Conservation (phyloP, 305 asterid species). For the Fraxinus platypoda region DNA sequence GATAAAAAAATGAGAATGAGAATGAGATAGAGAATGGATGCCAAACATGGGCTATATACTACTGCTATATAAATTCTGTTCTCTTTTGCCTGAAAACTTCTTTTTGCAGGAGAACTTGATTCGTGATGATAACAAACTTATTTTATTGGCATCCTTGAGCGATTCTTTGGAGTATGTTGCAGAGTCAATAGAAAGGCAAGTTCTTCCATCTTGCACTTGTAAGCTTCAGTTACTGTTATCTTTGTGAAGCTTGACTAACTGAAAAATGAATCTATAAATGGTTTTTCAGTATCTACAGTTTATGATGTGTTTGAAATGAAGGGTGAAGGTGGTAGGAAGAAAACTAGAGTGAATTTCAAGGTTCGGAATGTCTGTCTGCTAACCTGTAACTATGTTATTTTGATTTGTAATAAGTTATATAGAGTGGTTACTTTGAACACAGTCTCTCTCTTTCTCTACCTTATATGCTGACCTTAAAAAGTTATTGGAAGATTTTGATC, state of each 20-base stretch:
- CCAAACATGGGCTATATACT: no score
- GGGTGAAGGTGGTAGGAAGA: not conserved
- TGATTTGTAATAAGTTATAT: not conserved
- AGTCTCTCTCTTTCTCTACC: not conserved
- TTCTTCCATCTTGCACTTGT: conserved; percentile 24
- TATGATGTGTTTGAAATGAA: not conserved
- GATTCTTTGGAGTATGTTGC: conserved; percentile 98
- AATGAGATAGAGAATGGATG: no score
- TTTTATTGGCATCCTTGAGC: conserved; percentile 89
- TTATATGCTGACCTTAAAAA: not conserved
- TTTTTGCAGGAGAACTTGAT: conserved; percentile 84
- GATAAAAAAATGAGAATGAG: no score
- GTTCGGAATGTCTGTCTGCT: conserved; percentile 10
- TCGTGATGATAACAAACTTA: conserved; percentile 93
- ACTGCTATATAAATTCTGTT: conserved; percentile 15
- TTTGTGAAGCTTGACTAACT: not conserved
- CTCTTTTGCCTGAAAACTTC: conserved; percentile 20
- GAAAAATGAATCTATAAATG: not conserved
- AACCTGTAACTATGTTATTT: not conserved
- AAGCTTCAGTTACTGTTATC: conserved; percentile 4
- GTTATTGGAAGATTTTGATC: not conserved
- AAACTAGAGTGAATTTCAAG: conserved; percentile 9
- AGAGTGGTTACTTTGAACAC: not conserved
- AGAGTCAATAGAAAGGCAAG: conserved; percentile 95
- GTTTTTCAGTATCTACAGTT: not conserved